These are phyloP conservation scores for Pilasporangium apinafurcum DNA, from an alignment of 352 stramenopile species.

Conservation along the genomic window DNA sequence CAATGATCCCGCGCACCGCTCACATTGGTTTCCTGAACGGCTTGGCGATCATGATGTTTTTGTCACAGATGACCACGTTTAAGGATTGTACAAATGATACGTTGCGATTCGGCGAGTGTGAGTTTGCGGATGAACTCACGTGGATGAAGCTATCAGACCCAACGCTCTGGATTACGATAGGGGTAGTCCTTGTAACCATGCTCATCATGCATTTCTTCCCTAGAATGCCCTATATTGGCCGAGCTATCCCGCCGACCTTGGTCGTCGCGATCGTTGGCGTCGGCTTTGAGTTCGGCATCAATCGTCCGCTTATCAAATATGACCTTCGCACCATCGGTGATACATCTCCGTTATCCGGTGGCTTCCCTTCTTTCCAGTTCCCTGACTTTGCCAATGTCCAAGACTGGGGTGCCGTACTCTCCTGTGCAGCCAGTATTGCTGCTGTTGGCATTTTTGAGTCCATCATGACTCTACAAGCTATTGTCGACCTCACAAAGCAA, in stretches of 20 bases:
- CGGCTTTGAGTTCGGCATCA: slow-evolving; percentile 85
- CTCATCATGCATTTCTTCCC: slow-evolving; percentile 84
- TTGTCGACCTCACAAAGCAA: slow-evolving; percentile 87
- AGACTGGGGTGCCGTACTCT: slow-evolving; percentile 72
- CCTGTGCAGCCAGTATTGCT: slow-evolving; percentile 87
- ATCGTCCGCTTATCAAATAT: slow-evolving; percentile 63
- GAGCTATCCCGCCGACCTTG: slow-evolving; percentile 73
- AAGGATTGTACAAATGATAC: slow-evolving; percentile 53
- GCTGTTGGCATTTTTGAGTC: slow-evolving; percentile 91
- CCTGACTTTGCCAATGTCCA: slow-evolving; percentile 38
- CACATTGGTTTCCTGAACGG: slow-evolving; percentile 97
- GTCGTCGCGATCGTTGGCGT: slow-evolving; percentile 71
- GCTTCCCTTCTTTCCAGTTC: slow-evolving; percentile 42
- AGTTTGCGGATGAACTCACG: slow-evolving; percentile 47
- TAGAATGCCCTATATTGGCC: slow-evolving; percentile 46
- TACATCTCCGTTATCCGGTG: slow-evolving; percentile 45
- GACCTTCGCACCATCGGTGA: slow-evolving; percentile 76
- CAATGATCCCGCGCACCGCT: slow-evolving; percentile 90
- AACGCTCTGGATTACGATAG: slow-evolving; percentile 59
- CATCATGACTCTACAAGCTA: slow-evolving; percentile 91
- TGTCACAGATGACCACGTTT: slow-evolving; percentile 92
- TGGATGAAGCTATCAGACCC: slow-evolving; percentile 65
- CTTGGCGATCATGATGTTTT: slow-evolving; percentile 92
- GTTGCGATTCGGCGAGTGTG: slow-evolving; percentile 72
- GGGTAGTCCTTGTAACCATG: slow-evolving; percentile 76